These are phyloP conservation scores for Lentinula edodes DNA, from an alignment of 768 basidiomycete genomes.

Conservation along the genomic window DNA sequence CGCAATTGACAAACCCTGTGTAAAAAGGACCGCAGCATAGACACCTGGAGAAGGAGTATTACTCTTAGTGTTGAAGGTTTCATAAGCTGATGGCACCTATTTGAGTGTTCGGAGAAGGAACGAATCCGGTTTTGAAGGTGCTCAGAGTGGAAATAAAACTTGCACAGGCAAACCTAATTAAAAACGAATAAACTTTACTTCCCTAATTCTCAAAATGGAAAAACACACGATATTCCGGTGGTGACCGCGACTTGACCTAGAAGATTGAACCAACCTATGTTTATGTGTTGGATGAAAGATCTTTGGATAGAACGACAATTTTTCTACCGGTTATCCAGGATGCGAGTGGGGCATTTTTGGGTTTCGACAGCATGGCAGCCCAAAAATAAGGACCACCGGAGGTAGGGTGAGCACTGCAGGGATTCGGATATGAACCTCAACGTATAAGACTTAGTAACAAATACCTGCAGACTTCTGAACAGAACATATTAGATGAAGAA, in stretches of 20 bases:
- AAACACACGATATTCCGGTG: constrained; percentile 55
- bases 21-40: constrained; percentile 63
- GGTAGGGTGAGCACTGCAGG: constrained; percentile 57
- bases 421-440: constrained; percentile 12
- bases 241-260: constrained; percentile 75
- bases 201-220: background rate
- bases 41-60: constrained; percentile 24
- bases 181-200: background rate
- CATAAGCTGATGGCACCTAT: constrained; percentile 39
- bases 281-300: background rate
- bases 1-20: constrained; percentile 39
- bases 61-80: background rate
- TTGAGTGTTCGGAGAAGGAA: constrained; percentile 49
- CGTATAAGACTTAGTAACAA: constrained; percentile 16
- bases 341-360: constrained; percentile 52
- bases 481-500: background rate
- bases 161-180: constrained; percentile 53
- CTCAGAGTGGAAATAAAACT: constrained; percentile 62
- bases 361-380: constrained; percentile 70
- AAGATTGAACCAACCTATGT: constrained; percentile 62
- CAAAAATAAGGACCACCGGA: constrained; percentile 76
- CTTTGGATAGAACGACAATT: background rate
- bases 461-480: constrained; percentile 43
- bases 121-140: constrained; percentile 55
- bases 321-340: constrained; percentile 62